Evolutionary conservation across 2,329 filamentous ascomycete species (phyloP).

Genomic region (Lecanosticta acicola): DNA sequence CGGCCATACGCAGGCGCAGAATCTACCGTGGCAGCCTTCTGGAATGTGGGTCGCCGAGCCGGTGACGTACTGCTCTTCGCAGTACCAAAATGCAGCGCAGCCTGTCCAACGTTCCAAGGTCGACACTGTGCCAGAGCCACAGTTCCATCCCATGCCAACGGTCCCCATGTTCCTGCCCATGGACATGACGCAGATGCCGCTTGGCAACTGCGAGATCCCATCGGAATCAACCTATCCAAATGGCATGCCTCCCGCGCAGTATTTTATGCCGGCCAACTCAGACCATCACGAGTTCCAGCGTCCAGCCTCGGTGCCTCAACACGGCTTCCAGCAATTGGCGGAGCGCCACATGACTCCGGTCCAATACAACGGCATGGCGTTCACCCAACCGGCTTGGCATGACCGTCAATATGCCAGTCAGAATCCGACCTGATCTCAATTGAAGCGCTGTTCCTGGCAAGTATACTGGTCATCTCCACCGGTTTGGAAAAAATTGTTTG

Average conservation of each 20-base stretch:
- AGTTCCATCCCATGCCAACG: constrained; percentile 19
- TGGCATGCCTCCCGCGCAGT: constrained; percentile 10
- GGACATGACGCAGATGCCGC: constrained; percentile 10
- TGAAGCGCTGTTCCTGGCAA: too few relatives aligned
- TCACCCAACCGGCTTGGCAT: constrained; percentile 7
- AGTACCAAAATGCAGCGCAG: constrained; percentile 10
- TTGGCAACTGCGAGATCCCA: constrained; percentile 1
- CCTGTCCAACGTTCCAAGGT: constrained; percentile 14
- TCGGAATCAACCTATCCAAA: constrained; percentile 6
- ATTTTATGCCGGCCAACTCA: constrained; percentile 14
- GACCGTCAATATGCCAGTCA: neutral
- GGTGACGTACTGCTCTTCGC: neutral
- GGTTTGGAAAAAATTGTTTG: too few relatives aligned
- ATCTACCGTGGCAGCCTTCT: neutral
- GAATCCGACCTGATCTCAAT: neutral
- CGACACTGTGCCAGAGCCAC: constrained; percentile 18
- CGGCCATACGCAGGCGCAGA: neutral
- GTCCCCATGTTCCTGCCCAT: constrained; percentile 16
- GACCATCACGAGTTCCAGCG: constrained; percentile 12
- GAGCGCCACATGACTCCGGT: constrained; percentile 12
- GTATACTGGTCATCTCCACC: too few relatives aligned
- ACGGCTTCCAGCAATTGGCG: constrained; percentile 5
- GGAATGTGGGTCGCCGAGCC: neutral
- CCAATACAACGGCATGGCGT: constrained; percentile 8
- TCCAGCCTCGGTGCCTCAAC: constrained; percentile 3